phyloP scores from a whole-genome alignment of 805 yeast genomes.

The Schizosaccharomyces japonicus region DNA sequence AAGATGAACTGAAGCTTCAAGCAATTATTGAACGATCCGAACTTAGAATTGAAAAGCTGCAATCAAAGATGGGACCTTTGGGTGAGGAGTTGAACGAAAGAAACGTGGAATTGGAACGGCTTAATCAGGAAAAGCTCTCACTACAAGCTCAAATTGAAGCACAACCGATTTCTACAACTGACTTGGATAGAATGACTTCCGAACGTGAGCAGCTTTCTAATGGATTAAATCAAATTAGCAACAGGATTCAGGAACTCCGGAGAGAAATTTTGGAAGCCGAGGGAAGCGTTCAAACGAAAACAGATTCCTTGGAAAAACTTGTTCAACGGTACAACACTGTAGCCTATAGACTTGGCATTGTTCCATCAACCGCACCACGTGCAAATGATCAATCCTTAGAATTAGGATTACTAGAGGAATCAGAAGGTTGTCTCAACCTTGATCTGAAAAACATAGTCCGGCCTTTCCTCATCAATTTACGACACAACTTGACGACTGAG shows the following conservation, averaged over 20 bases:
- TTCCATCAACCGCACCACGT: slow-evolving; percentile 11
- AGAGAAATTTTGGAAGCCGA: slow-evolving; percentile 19
- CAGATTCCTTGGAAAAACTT: slow-evolving; percentile 28
- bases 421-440: slow-evolving; percentile 12
- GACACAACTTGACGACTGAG: slow-evolving; percentile 23
- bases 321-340: slow-evolving; percentile 33
- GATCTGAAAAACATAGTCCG: slow-evolving; percentile 19
- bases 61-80: neutral
- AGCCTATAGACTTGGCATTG: slow-evolving; percentile 25
- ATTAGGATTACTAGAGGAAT: neutral
- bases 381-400: neutral
- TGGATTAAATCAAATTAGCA: slow-evolving; percentile 25
- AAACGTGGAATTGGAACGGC: neutral
- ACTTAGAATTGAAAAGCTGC: neutral
- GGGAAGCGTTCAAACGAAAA: slow-evolving; percentile 18
- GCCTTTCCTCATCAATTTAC: slow-evolving; percentile 21
- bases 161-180: slow-evolving; percentile 26
- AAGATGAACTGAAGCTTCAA: neutral
- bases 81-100: neutral
- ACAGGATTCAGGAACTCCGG: slow-evolving; percentile 15
- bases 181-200: slow-evolving; percentile 36
- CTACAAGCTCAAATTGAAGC: slow-evolving; percentile 16
- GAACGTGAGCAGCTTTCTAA: slow-evolving; percentile 37
- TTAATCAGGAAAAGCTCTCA: neutral
- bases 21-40: neutral